Base-by-base conservation (phyloP, 2,329 filamentous ascomycete genomes). In the Exophiala dermatitidis region DNA sequence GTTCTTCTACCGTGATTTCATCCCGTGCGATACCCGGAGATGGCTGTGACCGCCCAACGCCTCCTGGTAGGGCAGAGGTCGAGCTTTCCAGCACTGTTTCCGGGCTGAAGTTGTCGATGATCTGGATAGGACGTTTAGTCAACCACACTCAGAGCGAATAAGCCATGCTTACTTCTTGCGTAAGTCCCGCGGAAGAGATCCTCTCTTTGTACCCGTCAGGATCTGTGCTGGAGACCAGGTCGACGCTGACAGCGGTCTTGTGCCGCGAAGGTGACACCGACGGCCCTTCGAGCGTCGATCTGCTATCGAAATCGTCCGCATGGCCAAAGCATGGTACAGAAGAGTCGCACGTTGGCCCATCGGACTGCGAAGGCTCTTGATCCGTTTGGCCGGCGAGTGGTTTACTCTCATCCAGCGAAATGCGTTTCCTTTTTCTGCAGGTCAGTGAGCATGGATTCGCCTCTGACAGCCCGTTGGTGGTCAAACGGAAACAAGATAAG, bases 1-100 rank as follows among this genome's bases (percentile, higher is more conserved):
- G 61, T 10, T 61, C 53, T 31, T 55, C 47, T 9, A 59, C 44
- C 4, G 47, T 40, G 19, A 59, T 48, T n/a, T 48, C 43, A 28
- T 58, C 52, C 31, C 71, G 37, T 70, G 64, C 4, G 70, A 61
- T 5, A 71, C 56, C 9, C 66, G 28, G 8, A 46, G 63, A 62
- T 1, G 59, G 61, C 19, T 67, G 57, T 5, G 57, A 55, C 1
- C 51, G 33, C 9, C 52, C 51, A 12, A 54, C 42, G n/a, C 55
- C 55, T 5, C 55, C 55, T 19, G 55, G 55, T 8, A 58, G 41
- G 7, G 55, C 55, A 2, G 55, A 58, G 4, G 55, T 58, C 3
- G 55, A 58, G 36, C 47, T 52, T 32, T 52, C 55, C 8, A 58
- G 46, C 12, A 58, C 29, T 5, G 52, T 58, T 12, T 58, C 55